Evolutionary conservation across 192 early-diverging fungal genomes (phyloP), one percentile per base, ranked within the genome.

Genomic region (Podila verticillata): DNA sequence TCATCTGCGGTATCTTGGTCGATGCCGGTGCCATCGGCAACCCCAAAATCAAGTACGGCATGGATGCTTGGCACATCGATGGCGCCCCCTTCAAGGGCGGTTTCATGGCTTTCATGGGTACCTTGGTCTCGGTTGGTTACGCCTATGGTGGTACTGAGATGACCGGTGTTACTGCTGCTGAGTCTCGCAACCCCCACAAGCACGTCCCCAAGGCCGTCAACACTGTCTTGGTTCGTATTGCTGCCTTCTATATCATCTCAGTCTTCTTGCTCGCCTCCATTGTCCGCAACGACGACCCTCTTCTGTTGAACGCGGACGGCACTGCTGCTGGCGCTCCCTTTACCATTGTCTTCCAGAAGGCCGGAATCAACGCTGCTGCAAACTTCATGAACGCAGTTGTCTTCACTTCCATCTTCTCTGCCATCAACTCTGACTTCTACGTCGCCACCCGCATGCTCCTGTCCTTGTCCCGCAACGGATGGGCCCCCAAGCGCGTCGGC

Each of bases 341-440:
- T 66, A 92, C 91, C 4, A 75, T 91, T 48, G 89, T 93, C 35
- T 91, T 92, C 68, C 36, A 87, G 49, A 83, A 83, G 72, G 89
- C 92, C 9, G 92, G 92, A 48, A 84, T 89, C 49, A 65, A 47
- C 32, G 87, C 86, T 73, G 91, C 90, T 36, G 90, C 89, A 20
- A 86, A 92, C 61, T 65, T 90, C 31, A 93, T 93, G 90, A 93
- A 93, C 64, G 92, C 90, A 30, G 84, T 93, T 56, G 87, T 93
- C 44, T 78, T 93, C 30, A 79, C 91, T 19, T 91, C 91, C 19
- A 86, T 92, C 34, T 77, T 92, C 65, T 91, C 90, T 20, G 94
- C 96, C 51, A 93, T 92, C 48, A 97, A 96, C 86, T 94, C 92
- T n/a, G 95, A 93, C 22, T 89, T 95, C 15, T 97, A 96, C 73